Conservation (phyloP, 2,329 filamentous ascomycete species). For the Botrytis elliptica region DNA sequence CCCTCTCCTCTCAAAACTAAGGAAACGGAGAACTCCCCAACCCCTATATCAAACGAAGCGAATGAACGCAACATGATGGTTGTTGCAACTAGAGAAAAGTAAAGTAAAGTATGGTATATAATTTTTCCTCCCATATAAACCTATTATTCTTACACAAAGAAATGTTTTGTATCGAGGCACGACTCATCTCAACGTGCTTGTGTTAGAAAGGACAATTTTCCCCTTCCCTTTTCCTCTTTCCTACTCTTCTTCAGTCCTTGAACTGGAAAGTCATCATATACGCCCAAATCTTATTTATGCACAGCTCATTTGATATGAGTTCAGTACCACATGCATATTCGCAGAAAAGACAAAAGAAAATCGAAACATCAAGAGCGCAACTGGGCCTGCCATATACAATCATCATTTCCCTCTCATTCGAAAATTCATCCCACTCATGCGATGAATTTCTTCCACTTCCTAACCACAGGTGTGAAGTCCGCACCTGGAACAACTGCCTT, state of each 20-base stretch:
- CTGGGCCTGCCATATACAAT: constrained; percentile 19
- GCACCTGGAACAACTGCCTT: constrained; percentile 17
- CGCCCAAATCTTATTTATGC: constrained; percentile 17
- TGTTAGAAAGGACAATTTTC: neutral
- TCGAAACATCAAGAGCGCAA: constrained; percentile 4
- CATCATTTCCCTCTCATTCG: neutral
- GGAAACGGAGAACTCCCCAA: neutral
- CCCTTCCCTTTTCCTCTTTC: neutral
- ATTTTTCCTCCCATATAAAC: constrained; percentile 3
- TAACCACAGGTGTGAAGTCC: constrained; percentile 1
- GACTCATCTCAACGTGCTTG: neutral
- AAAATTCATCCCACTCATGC: constrained; percentile 20
- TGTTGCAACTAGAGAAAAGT: constrained; percentile 8
- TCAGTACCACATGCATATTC: neutral
- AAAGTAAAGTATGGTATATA: constrained; percentile 12
- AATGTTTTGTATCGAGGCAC: constrained; percentile 10
- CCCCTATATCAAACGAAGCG: constrained; percentile 9
- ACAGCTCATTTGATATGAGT: neutral
- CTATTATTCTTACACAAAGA: constrained; percentile 14
- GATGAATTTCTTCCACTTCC: constrained; percentile 27
- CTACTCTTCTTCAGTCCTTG: neutral
- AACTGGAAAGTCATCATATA: constrained; percentile 7
- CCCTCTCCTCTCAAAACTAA: neutral
- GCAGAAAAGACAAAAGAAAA: constrained; percentile 15
- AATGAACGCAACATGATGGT: constrained; percentile 9